Evolutionary conservation across 2,329 filamentous ascomycete species (phyloP).

Genomic region (Didymella sp.): DNA sequence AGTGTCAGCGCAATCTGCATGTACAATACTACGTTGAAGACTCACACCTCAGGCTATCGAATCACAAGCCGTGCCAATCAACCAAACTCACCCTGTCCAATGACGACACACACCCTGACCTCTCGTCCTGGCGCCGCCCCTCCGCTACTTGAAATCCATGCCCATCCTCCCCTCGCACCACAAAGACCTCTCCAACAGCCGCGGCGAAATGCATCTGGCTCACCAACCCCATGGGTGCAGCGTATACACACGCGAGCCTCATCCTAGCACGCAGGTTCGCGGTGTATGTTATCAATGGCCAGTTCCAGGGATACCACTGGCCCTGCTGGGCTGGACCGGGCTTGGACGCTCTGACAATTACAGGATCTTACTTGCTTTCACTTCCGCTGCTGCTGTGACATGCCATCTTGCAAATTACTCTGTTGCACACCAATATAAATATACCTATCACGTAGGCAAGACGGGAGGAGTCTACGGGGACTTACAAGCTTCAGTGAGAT

Average conservation of each 20-base stretch:
- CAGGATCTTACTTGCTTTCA: background rate
- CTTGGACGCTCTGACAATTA: background rate
- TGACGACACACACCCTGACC: background rate
- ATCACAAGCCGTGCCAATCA: background rate
- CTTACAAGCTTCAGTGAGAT: too few species aligned
- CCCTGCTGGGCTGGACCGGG: too few species aligned
- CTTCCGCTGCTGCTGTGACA: too few species aligned
- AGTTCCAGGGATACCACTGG: too few species aligned
- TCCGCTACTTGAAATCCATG: background rate
- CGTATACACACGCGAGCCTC: too few species aligned
- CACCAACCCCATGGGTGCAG: too few species aligned
- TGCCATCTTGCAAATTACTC: too few species aligned
- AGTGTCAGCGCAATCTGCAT: background rate
- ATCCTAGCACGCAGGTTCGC: too few species aligned
- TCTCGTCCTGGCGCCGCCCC: background rate
- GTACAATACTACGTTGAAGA: background rate
- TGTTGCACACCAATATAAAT: too few species aligned
- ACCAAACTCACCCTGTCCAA: background rate
- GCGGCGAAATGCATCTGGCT: background rate
- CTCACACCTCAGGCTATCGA: background rate
- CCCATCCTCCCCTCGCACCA: background rate
- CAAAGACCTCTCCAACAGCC: background rate
- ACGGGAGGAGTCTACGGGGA: too few species aligned
- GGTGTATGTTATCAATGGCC: background rate
- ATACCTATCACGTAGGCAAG: too few species aligned